A percentile compares a stretch with the other conserved stretches of the same genome.
Evolutionary conservation across 2,329 filamentous ascomycete genomes (phyloP).

Genomic region (Trichoderma cornu-damae): DNA sequence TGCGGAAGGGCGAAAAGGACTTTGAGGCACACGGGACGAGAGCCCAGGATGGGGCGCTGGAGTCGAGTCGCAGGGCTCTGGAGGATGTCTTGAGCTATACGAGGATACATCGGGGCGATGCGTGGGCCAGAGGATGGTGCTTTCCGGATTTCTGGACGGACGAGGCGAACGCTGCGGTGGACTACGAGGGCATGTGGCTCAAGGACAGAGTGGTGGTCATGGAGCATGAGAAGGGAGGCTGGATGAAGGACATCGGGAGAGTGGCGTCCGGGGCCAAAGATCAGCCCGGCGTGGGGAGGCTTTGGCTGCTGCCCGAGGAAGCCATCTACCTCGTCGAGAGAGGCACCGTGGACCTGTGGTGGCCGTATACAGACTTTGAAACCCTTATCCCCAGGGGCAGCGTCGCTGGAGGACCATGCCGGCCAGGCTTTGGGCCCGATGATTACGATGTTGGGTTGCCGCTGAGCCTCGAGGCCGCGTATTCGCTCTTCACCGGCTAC

Average conservation of each 20-base stretch:
- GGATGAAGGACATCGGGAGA: constrained; percentile 71
- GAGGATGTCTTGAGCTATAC: constrained; percentile 77
- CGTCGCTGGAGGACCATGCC: constrained; percentile 22
- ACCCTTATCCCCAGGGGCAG: constrained; percentile 41
- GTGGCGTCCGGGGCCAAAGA: constrained; percentile 53
- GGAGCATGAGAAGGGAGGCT: constrained; percentile 65
- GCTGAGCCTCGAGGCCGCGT: constrained; percentile 85
- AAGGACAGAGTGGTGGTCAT: constrained; percentile 59
- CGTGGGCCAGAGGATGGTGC: constrained; percentile 66
- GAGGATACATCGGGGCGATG: constrained; percentile 64
- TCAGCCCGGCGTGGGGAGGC: constrained; percentile 50
- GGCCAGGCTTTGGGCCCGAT: constrained; percentile 27
- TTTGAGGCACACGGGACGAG: constrained; percentile 90
- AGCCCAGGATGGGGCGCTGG: constrained; percentile 71
- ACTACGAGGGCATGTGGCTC: constrained; percentile 28
- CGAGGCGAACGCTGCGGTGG: constrained; percentile 22
- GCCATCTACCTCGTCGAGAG: constrained; percentile 84
- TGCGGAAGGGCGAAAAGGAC: constrained; percentile 93
- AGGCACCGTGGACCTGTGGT: constrained; percentile 81
- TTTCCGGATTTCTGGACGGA: constrained; percentile 56
- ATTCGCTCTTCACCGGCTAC: constrained; percentile 73
- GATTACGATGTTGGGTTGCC: constrained; percentile 64
- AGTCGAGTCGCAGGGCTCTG: constrained; percentile 80
- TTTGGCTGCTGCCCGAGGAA: constrained; percentile 90
- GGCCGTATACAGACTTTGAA: constrained; percentile 57